Evolutionary conservation across 305 asterid species (phyloP).

Genomic region (Fraxinus sp.): DNA sequence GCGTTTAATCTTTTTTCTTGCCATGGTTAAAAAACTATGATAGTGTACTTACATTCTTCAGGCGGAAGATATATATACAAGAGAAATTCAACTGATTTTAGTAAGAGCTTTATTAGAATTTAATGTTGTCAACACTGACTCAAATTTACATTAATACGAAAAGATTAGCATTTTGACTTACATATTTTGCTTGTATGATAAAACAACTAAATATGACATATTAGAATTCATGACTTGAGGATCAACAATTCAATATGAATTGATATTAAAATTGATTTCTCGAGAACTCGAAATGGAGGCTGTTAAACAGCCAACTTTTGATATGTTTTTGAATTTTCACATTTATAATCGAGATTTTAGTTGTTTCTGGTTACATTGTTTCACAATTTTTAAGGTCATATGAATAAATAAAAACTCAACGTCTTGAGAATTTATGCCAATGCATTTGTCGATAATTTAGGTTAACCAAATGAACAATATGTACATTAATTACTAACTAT

Average conservation of each 20-base stretch:
- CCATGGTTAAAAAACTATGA: slow-evolving; percentile 8
- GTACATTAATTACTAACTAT: not conserved
- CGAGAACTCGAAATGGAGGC: not conserved
- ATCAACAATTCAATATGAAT: not conserved
- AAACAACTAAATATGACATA: not conserved
- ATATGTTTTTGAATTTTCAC: not conserved
- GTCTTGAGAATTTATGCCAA: not conserved
- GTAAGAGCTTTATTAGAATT: not conserved
- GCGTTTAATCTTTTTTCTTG: slow-evolving; percentile 23
- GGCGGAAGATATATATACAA: not conserved
- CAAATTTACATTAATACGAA: not conserved
- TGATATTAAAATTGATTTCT: not conserved
- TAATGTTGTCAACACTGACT: not conserved
- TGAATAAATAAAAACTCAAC: not conserved
- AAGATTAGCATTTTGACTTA: not conserved
- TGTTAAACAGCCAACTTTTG: not conserved
- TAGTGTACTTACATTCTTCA: not conserved
- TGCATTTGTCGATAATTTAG: not conserved
- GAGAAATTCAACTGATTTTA: not conserved
- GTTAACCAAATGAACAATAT: not conserved
- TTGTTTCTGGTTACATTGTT: not conserved
- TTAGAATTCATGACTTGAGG: not conserved
- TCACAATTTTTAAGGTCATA: not conserved
- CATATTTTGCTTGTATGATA: not conserved
- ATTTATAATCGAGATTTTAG: not conserved